Percentiles rank a stretch among this genome's conserved stretches.
Conservation (phyloP, 768 basidiomycete species). For the Fibroporia radiculosa region DNA sequence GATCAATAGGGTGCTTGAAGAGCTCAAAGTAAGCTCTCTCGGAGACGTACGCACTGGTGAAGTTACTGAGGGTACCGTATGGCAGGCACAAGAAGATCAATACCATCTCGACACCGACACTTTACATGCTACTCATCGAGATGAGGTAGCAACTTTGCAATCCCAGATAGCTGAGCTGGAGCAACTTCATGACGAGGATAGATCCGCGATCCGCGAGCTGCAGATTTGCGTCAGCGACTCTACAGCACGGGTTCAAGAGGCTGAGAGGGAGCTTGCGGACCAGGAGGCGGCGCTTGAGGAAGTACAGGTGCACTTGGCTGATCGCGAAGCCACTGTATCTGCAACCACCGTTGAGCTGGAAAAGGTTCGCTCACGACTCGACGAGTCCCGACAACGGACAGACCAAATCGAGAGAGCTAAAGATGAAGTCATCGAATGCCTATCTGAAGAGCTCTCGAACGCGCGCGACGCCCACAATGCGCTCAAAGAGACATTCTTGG, state of each 20-base stretch:
- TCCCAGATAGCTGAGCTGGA: background rate
- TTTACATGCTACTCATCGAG: background rate
- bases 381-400: background rate
- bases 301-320: background rate
- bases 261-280: background rate
- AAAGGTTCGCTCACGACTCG: background rate
- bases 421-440: background rate
- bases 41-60: too few relatives aligned
- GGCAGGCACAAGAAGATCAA: background rate
- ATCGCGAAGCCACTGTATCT: background rate
- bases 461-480: slow-evolving; percentile 1
- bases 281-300: background rate
- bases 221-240: background rate
- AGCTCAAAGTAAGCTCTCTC: slow-evolving; percentile 1
- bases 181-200: background rate
- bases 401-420: slow-evolving; percentile 1
- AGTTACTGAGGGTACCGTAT: background rate
- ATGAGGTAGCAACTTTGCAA: background rate
- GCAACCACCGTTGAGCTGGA: background rate
- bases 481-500: slow-evolving; percentile 1
- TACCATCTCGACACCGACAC: background rate
- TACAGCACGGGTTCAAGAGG: background rate
- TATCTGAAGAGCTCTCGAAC: background rate
- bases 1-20: background rate
- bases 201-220: background rate